Base-by-base conservation (phyloP, 352 stramenopile genomes). In the Pythium myriotylum region DNA sequence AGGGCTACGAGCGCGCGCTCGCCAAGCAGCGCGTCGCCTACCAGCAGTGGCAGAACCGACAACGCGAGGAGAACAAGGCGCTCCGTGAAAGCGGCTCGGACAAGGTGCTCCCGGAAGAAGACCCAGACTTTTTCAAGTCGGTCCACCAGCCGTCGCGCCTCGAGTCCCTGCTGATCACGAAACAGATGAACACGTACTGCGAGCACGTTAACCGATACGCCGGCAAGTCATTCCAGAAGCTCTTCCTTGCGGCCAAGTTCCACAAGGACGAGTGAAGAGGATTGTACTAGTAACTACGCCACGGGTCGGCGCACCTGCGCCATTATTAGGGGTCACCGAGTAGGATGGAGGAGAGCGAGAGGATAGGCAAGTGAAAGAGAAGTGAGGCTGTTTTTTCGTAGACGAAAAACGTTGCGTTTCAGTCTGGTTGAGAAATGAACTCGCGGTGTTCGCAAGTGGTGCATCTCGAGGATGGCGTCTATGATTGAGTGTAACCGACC, bases 181-280 rank as follows among this genome's bases (percentile, higher is more conserved):
- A 95, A 74, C 89, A 97, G 77, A 96, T 96, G 79, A 94, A 94
- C 75, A 93, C 84, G 75, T 96, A 96, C 81, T 96, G 87, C 70
- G 84, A 96, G 68, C 86, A 95, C 76, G 93, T 97, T 70, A 96
- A 96, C 75, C 83, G 84, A 50, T 96, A 95, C 72, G 80, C 87
- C 46, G 88, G 87, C 67, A 94, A 93, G 68, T 93, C 83, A 23
- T 96, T 96, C 74, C 81, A 94, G 72, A 97, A 97, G 73, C 80
- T 97, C 22, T 97, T 96, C 67, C 65, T 97, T 54, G 87, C 89
- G 45, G 77, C 84, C 58, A 92, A 92, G 70, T 87, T 97, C 68
- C 89, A 96, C 76, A 77, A 94, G 76, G 76, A 85, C 50, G 70
- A 84, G 72, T 90, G 23, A 19, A 29, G 16, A 24, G n/a, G 24